These are phyloP conservation scores for Hypoxylon sp. DNA, from an alignment of 2,329 filamentous ascomycete species.

Conservation along the genomic window DNA sequence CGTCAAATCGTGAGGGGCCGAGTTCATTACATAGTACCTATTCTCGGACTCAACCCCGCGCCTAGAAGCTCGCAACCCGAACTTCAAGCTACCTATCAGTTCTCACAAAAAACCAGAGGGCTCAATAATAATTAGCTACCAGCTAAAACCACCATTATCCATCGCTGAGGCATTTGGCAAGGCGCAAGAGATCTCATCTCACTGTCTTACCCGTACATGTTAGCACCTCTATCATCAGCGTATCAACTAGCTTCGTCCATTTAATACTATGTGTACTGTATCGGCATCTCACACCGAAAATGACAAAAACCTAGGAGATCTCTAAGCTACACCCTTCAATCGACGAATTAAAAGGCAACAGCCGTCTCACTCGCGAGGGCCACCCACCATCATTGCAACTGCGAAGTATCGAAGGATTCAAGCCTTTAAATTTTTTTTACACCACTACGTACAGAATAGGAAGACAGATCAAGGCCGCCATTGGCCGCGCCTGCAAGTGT, in stretches of 20 bases:
- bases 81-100: too few species aligned
- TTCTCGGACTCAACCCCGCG: too few species aligned
- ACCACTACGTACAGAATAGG: slow-evolving; percentile 17
- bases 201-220: slow-evolving; percentile 18
- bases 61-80: neutral
- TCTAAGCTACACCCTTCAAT: slow-evolving; percentile 24
- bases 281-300: slow-evolving; percentile 27
- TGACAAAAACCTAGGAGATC: slow-evolving; percentile 19
- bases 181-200: slow-evolving; percentile 16
- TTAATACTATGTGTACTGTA: too few species aligned
- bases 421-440: slow-evolving; percentile 28
- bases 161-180: too few species aligned
- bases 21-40: slow-evolving; percentile 12
- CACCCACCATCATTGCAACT: slow-evolving; percentile 26
- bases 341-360: slow-evolving; percentile 20
- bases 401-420: slow-evolving; percentile 29
- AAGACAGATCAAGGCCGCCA: slow-evolving; percentile 3
- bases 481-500: slow-evolving; percentile 19
- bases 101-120: too few species aligned
- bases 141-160: too few species aligned
- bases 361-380: slow-evolving; percentile 23
- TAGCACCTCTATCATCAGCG: slow-evolving; percentile 5
- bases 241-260: slow-evolving; percentile 11
- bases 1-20: slow-evolving; percentile 3
- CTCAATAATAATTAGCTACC: too few species aligned